Conservation (phyloP, 306 rosid genomes). For the Acacia acuminata region DNA sequence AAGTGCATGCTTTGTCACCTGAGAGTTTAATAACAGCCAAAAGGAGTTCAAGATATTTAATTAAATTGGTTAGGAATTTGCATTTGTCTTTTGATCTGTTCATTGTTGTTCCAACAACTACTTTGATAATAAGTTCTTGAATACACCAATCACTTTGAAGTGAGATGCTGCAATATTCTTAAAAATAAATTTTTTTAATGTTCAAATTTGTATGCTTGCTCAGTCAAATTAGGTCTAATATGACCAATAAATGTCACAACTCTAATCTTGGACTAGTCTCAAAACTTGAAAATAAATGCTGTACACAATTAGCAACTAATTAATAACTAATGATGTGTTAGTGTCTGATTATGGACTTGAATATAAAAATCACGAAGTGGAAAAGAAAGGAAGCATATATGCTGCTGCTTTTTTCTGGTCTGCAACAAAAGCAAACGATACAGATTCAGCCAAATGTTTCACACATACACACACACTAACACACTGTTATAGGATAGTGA, state of each 20-base stretch:
- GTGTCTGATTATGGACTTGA: not conserved
- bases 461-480: not conserved
- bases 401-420: not conserved
- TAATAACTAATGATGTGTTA: not conserved
- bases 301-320: not conserved
- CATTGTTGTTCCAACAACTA: not conserved
- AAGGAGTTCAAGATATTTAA: not conserved
- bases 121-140: not conserved
- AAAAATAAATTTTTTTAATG: not conserved
- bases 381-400: not conserved
- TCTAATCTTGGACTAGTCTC: not conserved
- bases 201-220: not conserved
- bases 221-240: not conserved
- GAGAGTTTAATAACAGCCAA: not conserved
- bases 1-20: slow-evolving; percentile 43
- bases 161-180: not conserved
- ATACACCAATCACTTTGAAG: not conserved
- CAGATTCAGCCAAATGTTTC: not conserved
- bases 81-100: not conserved
- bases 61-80: not conserved
- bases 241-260: not conserved
- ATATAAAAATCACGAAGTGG: not conserved
- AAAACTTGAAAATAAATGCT: not conserved
- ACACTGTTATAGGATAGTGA: not conserved
- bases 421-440: not conserved